These are phyloP conservation scores for Boletus bicolor DNA, from an alignment of 768 basidiomycete species.

Conservation along the genomic window DNA sequence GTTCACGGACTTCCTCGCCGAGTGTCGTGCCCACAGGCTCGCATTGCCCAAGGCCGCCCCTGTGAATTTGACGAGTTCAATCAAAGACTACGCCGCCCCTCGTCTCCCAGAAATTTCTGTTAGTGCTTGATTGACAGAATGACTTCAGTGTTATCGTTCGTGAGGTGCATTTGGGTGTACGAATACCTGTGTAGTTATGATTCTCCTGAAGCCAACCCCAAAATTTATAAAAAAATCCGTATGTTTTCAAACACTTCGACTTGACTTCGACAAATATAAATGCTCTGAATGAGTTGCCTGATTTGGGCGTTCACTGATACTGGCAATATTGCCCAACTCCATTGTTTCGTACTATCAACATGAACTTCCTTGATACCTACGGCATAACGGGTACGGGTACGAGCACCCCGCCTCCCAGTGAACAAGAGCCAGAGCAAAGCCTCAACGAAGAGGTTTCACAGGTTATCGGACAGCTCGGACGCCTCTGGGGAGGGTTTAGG, in stretches of 20 bases:
- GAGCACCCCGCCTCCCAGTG: slow-evolving; percentile 43
- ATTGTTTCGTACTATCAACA: slow-evolving; percentile 24
- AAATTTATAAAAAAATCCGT: background rate
- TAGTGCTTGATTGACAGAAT: slow-evolving; percentile 21
- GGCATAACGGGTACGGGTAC: slow-evolving; percentile 47
- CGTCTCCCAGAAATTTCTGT: slow-evolving; percentile 26
- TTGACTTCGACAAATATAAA: too few relatives aligned
- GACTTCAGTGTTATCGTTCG: background rate
- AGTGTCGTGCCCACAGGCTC: slow-evolving; percentile 65
- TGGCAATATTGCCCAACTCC: background rate
- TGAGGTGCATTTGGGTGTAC: slow-evolving; percentile 14
- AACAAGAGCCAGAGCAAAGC: slow-evolving; percentile 45
- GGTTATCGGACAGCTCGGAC: slow-evolving; percentile 81
- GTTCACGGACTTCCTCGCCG: slow-evolving; percentile 88
- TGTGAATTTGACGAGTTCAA: slow-evolving; percentile 8
- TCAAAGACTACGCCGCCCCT: slow-evolving; percentile 21
- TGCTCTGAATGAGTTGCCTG: slow-evolving; percentile 3
- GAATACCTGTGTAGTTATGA: background rate
- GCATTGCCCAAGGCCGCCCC: slow-evolving; percentile 24
- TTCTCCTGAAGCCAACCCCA: background rate
- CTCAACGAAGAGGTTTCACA: slow-evolving; percentile 87
- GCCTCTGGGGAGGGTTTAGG: slow-evolving; percentile 89
- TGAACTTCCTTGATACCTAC: slow-evolving; percentile 76
- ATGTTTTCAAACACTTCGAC: background rate
- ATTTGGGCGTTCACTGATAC: slow-evolving; percentile 4